Base-by-base conservation (phyloP, 805 yeast genomes). In the Blastobotrys attinorum region DNA sequence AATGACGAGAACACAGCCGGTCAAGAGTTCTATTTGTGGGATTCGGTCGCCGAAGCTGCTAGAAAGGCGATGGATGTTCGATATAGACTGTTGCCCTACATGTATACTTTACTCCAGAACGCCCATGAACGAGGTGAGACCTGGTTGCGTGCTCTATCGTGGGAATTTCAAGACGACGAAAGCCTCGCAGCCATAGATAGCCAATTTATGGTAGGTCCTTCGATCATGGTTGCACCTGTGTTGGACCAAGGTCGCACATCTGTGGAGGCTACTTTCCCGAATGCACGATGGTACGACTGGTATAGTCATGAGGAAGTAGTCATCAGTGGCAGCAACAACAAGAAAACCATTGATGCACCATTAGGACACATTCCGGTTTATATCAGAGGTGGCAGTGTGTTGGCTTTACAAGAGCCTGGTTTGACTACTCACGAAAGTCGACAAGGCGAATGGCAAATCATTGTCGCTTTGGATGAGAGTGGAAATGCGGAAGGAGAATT, bases 161-260 rank as follows among this genome's bases (percentile, higher is more conserved):
- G 51, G 47, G 61, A 56, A 33, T 46, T 51, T 37, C 61, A 60
- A 4, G 52, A 52, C 18, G 69, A 71, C 45, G 59, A 60, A 22
- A 67, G 61, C 0, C 58, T 76, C 0, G 82, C 73, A 56, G 70
- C 61, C 1, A 69, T 87, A 39, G 96, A 88, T 46, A 88, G 88
- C 61, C 81, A 86, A 61, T 89, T 90, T 61, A 83, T 77, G 57
- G 48, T 90, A 18, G 95, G 92, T 21, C 64, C 70, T 27, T 63
- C 77, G 7, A 55, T 90, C n/a, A 57, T 90, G 47, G 83, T 85
- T 1, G 83, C 81, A 56, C 97, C 97, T 2, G 78, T 89, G 3
- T 75, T 83, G 1, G 73, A 71, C 1, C 88, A 13, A 3, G 36
- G 36, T 4, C 15, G 10, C 8, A 13, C 10, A 16, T 13, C 21